Conservation (phyloP, 345 rosid species). For the Lenwebbia sp. region DNA sequence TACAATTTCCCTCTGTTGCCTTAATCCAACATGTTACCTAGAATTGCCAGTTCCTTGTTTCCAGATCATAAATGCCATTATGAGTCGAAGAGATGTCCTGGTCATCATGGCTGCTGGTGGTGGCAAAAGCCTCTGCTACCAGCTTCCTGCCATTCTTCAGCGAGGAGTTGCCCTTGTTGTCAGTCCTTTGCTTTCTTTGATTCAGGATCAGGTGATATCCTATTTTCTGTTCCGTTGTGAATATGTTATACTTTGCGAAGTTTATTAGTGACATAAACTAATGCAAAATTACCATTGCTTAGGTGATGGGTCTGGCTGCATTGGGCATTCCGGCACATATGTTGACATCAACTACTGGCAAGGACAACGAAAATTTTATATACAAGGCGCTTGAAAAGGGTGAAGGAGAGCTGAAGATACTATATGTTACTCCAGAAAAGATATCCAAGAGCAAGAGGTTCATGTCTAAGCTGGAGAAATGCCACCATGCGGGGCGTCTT, state of each 20-base stretch:
- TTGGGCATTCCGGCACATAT: conserved; percentile 74
- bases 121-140: conserved; percentile 97
- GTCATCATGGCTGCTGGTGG: conserved; percentile 99
- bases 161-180: conserved; percentile 75
- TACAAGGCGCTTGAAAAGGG: conserved; percentile 91
- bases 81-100: conserved; percentile 76
- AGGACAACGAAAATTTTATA: conserved; percentile 83
- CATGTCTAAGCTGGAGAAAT: conserved; percentile 98
- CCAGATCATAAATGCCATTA: conserved; percentile 76
- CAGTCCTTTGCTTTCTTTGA: conserved; percentile 86
- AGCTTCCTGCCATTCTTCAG: conserved; percentile 77
- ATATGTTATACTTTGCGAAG: not conserved
- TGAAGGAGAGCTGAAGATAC: conserved; percentile 66
- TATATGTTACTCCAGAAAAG: conserved; percentile 92
- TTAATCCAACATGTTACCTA: not conserved
- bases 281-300: not conserved
- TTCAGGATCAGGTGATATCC: conserved; percentile 83
- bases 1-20: not conserved
- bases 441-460: conserved; percentile 96
- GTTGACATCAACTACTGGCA: conserved; percentile 79
- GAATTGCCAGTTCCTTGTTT: not conserved
- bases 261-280: not conserved
- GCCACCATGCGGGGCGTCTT: conserved; percentile 61
- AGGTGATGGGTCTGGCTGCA: conserved; percentile 94
- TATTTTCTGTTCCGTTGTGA: not conserved